Evolutionary conservation across 345 rosid species (phyloP).

Genomic region (Rhodamnia argentea): DNA sequence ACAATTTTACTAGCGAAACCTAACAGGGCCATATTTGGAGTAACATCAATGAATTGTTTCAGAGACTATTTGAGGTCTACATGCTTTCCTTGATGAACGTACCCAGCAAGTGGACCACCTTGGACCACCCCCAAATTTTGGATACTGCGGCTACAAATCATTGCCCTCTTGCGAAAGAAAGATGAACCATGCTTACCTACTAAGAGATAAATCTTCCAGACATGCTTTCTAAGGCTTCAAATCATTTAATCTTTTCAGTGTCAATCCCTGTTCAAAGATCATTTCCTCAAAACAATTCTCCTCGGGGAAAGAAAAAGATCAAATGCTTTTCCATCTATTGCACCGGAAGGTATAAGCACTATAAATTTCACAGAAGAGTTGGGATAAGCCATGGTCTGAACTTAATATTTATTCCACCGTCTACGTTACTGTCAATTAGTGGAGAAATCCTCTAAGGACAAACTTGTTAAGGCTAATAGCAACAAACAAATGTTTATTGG

Average conservation of each 20-base stretch:
- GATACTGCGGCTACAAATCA: not conserved
- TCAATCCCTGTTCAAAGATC: not conserved
- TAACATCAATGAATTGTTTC: not conserved
- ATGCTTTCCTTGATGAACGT: not conserved
- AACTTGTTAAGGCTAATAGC: not conserved
- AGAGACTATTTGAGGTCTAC: not conserved
- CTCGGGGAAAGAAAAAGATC: not conserved
- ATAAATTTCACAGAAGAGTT: not conserved
- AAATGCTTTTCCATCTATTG: not conserved
- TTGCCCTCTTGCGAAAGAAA: not conserved
- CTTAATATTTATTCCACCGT: not conserved
- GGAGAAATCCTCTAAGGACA: not conserved
- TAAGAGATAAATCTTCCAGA: not conserved
- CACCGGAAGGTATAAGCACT: no score
- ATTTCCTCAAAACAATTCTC: not conserved
- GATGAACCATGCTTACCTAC: not conserved
- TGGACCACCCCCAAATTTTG: not conserved
- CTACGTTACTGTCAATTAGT: not conserved
- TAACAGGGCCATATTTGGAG: not conserved
- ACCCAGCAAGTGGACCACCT: not conserved
- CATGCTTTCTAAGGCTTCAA: not conserved
- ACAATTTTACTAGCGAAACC: not conserved
- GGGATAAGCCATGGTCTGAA: not conserved
- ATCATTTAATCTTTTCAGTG: not conserved
- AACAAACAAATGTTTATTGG: not conserved